Conservation (phyloP, 2,329 filamentous ascomycete species). For the Aureobasidium sp. region DNA sequence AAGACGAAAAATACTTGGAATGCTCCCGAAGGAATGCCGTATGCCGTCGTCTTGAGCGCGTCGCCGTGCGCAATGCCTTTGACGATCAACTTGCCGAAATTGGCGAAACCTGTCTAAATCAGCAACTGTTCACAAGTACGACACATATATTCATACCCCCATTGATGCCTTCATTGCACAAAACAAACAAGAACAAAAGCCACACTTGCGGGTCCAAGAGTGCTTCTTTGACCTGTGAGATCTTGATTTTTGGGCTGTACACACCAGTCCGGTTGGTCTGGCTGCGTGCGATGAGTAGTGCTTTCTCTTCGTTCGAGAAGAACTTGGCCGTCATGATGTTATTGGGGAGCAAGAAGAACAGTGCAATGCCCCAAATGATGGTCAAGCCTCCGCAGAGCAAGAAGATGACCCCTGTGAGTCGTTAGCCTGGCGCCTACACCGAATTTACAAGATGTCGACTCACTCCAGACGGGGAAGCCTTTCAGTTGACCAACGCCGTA, state of each 20-base stretch:
- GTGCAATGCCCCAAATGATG: conserved; percentile 53
- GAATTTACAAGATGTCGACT: conserved; percentile 12
- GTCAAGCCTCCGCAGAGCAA: conserved; percentile 55
- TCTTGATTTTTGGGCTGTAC: conserved; percentile 40
- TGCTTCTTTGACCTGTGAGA: conserved; percentile 47
- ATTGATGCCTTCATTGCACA: conserved; percentile 47
- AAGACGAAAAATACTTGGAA: conserved; percentile 49
- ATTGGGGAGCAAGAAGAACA: conserved; percentile 56
- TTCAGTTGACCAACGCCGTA: conserved; percentile 36
- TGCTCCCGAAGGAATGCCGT: conserved; percentile 47
- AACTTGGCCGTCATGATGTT: conserved; percentile 63
- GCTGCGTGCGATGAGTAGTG: conserved; percentile 38
- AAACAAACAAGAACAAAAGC: conserved; percentile 27
- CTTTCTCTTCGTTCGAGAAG: conserved; percentile 48
- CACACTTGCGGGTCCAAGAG: conserved; percentile 54
- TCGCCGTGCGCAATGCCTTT: conserved; percentile 39
- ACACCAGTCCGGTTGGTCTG: conserved; percentile 38
- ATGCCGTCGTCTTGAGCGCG: conserved; percentile 39
- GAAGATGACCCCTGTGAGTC: conserved; percentile 61
- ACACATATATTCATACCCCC: conserved; percentile 29
- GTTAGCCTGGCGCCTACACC: conserved; percentile 14
- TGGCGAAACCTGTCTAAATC: conserved; percentile 30
- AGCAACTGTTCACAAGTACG: background rate
- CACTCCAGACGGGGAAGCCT: conserved; percentile 22
- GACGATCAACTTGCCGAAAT: conserved; percentile 49